These are phyloP conservation scores for Pterocarpus macrocarpus DNA, from an alignment of 306 rosid species.

Conservation along the genomic window DNA sequence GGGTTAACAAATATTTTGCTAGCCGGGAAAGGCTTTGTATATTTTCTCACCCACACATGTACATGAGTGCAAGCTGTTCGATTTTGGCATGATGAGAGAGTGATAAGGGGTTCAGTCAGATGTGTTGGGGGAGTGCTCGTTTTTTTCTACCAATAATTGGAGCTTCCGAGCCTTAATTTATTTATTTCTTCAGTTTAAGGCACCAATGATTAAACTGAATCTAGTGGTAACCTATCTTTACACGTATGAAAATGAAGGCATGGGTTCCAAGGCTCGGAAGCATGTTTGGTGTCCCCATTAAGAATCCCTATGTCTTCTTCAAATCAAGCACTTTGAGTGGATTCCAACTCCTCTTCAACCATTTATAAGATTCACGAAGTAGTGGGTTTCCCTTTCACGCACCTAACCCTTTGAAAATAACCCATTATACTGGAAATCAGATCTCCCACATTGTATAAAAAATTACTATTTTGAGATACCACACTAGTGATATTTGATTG, in stretches of 20 bases:
- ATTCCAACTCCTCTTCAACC: conserved; percentile 97
- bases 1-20: not conserved
- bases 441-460: conserved; percentile 43
- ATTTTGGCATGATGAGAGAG: conserved; percentile 46
- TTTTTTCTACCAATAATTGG: conserved; percentile 64
- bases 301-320: conserved; percentile 58
- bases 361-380: conserved; percentile 57
- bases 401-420: conserved; percentile 75
- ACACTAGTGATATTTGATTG: conserved; percentile 51
- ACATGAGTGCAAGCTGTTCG: conserved; percentile 39
- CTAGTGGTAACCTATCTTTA: conserved; percentile 69
- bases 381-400: conserved; percentile 92
- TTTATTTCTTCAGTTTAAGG: conserved; percentile 54
- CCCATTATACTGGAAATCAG: conserved; percentile 54
- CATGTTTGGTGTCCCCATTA: conserved; percentile 65
- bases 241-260: conserved; percentile 61
- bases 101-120: conserved; percentile 25
- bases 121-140: conserved; percentile 32
- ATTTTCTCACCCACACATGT: not conserved
- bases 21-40: not conserved
- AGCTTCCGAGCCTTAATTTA: conserved; percentile 42
- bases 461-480: conserved; percentile 53
- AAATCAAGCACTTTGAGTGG: conserved; percentile 82
- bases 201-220: conserved; percentile 59
- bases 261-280: conserved; percentile 53